Evolutionary conservation across 1,284 basidiomycete genomes (phyloP), one percentile per base, ranked within the genome.

Genomic region (Puccinia triticina): DNA sequence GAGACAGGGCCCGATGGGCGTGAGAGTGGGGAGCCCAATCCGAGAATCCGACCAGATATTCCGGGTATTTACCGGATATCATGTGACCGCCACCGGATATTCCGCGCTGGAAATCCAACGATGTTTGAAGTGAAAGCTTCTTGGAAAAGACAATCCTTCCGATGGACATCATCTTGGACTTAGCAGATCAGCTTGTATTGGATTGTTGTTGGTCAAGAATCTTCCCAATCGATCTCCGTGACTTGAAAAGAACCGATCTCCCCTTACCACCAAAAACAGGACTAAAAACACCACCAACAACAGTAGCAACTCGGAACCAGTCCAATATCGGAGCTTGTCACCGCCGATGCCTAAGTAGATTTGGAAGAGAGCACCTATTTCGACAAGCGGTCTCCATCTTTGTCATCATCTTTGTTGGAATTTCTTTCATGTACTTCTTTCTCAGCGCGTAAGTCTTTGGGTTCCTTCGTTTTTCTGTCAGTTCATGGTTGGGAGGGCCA

Each of bases 321-420:
- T 57, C n/a, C n/a, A 57, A 57, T 57, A 26, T 29, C 55, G 23
- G 23, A n/a, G 55, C 14, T 57, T 26, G 21, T 57, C n/a, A 57
- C 12, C 64, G 46, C 50, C 46, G 26, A 26, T 72, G 69, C 43
- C n/a, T 12, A 3, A 72, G 69, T 72, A 72, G n/a, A 18, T 72
- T 72, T 32, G n/a, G 37, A 53, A 50, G 46, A 53, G 69, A 72
- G 23, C 43, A 72, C 43, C 23, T 50, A 11, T 90, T 91, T 0
- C 90, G 96, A 53, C 96, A 98, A 87, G 84, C 92, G 12, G 61
- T 93, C 34, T 97, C 95, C 1, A 89, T 99, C 79, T 88, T 89
- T 84, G 87, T 90, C 61, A 87, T 98, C 84, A 96, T 95, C 11
- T 89, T 94, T 83, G 85, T 94, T 83, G 95, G 94, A 84, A 94